Evolutionary conservation across 176 grass and related monocot species (phyloP), one percentile per base, ranked within the genome.

Genomic region (Thinopyrum elongatum): DNA sequence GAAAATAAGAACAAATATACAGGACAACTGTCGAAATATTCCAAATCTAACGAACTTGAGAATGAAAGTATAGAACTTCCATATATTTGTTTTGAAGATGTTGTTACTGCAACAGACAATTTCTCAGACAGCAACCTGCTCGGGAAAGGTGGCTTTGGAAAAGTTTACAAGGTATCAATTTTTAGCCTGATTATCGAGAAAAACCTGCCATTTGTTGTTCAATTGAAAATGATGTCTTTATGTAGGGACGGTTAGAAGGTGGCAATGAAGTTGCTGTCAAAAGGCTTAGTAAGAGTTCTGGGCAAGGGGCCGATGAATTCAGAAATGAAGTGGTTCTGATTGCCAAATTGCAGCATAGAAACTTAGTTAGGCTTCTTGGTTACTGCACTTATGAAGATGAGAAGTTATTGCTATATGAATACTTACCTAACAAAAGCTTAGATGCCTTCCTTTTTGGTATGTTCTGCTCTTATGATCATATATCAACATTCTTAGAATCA

Each of bases 281-380:
- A 76, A 30, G 73, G 8, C 73, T 76, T 31, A 76, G 73, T 30
- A 76, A 76, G 16, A 42, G 73, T 58, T 91, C 89, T 4, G 44
- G 15, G 1, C 90, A 94, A 86, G 90, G 90, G 9, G 5, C 21
- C 0, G 47, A 92, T 2, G 85, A 92, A 14, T 92, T 90, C 53
- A 92, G 39, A 69, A 95, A 95, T 65, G 93, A 90, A 89, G 86
- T 92, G 13, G 47, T 85, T 49, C 70, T 95, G n/a, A 90, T 95
- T 9, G 90, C 80, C 28, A 95, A 92, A 78, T 64, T 92, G 30
- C 90, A 95, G 70, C 93, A 95, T 53, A 15, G 73, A 16, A 76
- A 76, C 16, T 76, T 76, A 30, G 73, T 76, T 4, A 76, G 73
- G 73, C 44, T 76, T 51, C 73, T 76, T 76, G 73, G 73, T 76